Evolutionary conservation across 495 filamentous ascomycete genomes (phyloP), one percentile per base, ranked within the genome.

Genomic region (Aspergillus bridgeri): DNA sequence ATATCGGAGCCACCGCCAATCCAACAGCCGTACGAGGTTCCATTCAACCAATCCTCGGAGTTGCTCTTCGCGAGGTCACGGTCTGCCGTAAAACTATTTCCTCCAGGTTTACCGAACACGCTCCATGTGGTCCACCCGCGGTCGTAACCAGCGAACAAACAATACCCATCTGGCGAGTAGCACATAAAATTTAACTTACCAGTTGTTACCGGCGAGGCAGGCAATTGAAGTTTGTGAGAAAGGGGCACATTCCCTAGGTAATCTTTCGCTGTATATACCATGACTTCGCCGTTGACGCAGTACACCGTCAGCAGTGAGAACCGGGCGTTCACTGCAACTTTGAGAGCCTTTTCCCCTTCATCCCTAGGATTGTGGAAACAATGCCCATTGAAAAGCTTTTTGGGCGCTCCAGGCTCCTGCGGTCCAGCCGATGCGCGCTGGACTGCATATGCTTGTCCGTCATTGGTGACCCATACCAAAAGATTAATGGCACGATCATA

Each of bases 401-500:
- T 85, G 1, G 73, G 67, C 13, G 56, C 53, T 42, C 72, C 77
- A 6, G 65, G 25, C 29, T 76, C 69, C 27, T 64, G 65, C 21
- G 69, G 60, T 25, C 29, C 68, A 17, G 65, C 67, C 5, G 62
- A 55, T n/a, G 77, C 61, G 56, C 91, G 84, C 69, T 99, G 95
- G 19, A 98, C 91, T 20, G 92, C 91, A 69, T 96, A 98, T 4
- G 91, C 92, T 67, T 83, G 87, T 1, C 95, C 95, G 64, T 92
- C 92, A 65, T 81, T 89, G 8, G 91, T 95, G 55, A 96, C 83
- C 95, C 95, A 99, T 18, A 92, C 88, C 38, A 90, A 87, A 18
- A 99, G 80, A 65, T 94, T 98, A 92, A 99, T 99, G 2, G 94
- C 92, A 60, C 92, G 84, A 70, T 99, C 94, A 74, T 97, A 88